phyloP scores from a whole-genome alignment of 768 basidiomycete genomes.

The Rhodotorula diobovata region DNA sequence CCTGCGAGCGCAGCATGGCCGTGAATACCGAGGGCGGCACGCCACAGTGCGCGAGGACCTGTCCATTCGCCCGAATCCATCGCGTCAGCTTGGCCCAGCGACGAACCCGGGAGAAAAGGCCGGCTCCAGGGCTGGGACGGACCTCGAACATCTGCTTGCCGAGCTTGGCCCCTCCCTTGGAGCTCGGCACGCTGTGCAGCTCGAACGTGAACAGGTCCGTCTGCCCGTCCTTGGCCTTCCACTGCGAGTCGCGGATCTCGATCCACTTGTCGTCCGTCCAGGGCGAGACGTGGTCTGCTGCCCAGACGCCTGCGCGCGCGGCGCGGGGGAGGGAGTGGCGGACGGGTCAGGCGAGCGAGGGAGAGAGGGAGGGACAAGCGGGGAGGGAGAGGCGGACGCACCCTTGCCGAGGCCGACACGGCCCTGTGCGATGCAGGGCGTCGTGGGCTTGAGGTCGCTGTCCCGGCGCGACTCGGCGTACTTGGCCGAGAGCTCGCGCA shows the following conservation, averaged over 20 bases:
- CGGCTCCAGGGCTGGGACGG: too few relatives aligned
- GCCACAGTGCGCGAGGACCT: conserved; percentile 29
- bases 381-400: neutral
- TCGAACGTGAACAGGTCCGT: conserved; percentile 16
- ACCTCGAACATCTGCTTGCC: conserved; percentile 36
- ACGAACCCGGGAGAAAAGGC: neutral
- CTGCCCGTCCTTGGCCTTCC: conserved; percentile 29
- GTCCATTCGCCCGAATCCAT: neutral
- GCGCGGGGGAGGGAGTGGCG: too few relatives aligned
- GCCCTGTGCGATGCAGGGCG: conserved; percentile 22
- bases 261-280: conserved; percentile 19
- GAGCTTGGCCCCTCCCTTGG: neutral
- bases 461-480: neutral
- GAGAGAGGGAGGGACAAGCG: neutral
- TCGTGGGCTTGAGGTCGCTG: neutral
- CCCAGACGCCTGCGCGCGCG: conserved; percentile 31
- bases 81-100: neutral
- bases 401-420: conserved; percentile 28
- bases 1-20: conserved; percentile 1
- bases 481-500: conserved; percentile 3
- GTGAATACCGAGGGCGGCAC: conserved; percentile 12
- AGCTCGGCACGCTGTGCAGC: conserved; percentile 19
- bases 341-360: neutral
- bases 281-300: neutral
- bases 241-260: conserved; percentile 35